Base-by-base conservation (phyloP, 805 yeast genomes). In the Pichia eremophila region DNA sequence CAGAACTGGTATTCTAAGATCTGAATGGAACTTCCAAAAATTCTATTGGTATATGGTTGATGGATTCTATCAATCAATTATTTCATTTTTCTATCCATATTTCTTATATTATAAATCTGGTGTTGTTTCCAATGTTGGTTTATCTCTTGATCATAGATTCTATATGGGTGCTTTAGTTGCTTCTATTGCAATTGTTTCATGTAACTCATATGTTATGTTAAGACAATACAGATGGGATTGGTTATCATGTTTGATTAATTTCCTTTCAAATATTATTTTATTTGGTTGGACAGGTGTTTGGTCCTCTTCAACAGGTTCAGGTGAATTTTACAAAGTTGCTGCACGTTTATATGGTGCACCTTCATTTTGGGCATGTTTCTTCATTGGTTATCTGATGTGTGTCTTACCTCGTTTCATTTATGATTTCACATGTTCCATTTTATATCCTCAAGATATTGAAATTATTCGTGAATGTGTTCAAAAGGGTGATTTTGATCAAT, bases 191-290 rank as follows among this genome's bases (percentile, higher is more conserved):
- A 82, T 78, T 44, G 68, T 80, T 25, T 63, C 90, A 0, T 83
- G 90, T 67, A 81, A 85, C 58, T 51, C 75, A 4, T 83, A 81
- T 61, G 74, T 85, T 47, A 59, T 81, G 54, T 62, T 81, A 52
- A 88, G 81, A 56, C 86, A 83, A 60, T 76, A 75, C 59, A 73
- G 88, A 59, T 85, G 95, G 95, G 95, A 85, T 65, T 84, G 88
- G 87, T 68, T 83, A 41, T 74, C 84, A 5, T 57, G 71, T 12
- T 57, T 81, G 46, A 73, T 82, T 49, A 74, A 77, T 46, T 67
- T 69, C 3, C 57, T 85, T 19, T 83, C 91, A 2, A 72, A 80
- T 41, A 52, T 84, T 28, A 56, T 83, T 17, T 69, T 84, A 34
- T 81, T 76, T 60, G 81, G 74, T 31, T 85, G 95, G 95, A 79